Conservation (phyloP, 2,329 filamentous ascomycete species). For the Fusarium lateritium region DNA sequence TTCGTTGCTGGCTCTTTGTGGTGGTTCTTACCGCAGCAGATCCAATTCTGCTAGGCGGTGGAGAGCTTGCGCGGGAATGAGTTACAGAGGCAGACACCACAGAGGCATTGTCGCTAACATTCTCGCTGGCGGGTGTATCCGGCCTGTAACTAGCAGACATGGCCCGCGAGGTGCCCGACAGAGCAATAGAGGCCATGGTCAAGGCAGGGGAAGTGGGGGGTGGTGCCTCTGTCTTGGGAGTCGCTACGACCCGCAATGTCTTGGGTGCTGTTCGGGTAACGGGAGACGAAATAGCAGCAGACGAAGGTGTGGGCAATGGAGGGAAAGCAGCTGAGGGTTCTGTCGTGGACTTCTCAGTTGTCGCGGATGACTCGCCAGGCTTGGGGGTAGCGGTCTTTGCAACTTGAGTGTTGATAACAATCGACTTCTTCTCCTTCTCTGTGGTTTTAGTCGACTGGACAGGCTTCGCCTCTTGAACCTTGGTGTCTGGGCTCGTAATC, state of each 20-base stretch:
- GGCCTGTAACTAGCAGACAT: constrained; percentile 65
- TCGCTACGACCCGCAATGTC: constrained; percentile 78
- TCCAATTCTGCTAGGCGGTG: constrained; percentile 75
- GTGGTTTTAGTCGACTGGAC: constrained; percentile 14
- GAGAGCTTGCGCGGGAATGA: constrained; percentile 78
- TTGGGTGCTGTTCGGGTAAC: constrained; percentile 69
- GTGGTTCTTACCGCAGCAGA: constrained; percentile 77
- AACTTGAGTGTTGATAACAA: constrained; percentile 65
- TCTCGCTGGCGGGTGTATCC: constrained; percentile 81
- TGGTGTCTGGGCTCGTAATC: constrained; percentile 28
- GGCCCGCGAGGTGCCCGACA: constrained; percentile 50
- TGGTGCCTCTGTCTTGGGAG: constrained; percentile 73
- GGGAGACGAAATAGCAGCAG: constrained; percentile 64
- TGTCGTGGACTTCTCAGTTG: constrained; percentile 52
- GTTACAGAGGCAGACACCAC: constrained; percentile 80
- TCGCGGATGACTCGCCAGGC: constrained; percentile 48
- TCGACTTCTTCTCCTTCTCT: constrained; percentile 52
- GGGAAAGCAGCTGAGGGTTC: constrained; percentile 62
- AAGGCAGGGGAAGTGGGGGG: constrained; percentile 54
- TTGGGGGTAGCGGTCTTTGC: constrained; percentile 56
- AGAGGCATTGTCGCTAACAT: constrained; percentile 83
- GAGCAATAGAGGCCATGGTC: constrained; percentile 51
- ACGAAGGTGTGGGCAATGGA: constrained; percentile 64
- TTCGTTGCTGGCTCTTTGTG: constrained; percentile 85
- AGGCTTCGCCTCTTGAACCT: constrained; percentile 31